These are phyloP conservation scores for Emergomyces orientalis DNA, from an alignment of 2,329 filamentous ascomycete genomes.

Conservation along the genomic window DNA sequence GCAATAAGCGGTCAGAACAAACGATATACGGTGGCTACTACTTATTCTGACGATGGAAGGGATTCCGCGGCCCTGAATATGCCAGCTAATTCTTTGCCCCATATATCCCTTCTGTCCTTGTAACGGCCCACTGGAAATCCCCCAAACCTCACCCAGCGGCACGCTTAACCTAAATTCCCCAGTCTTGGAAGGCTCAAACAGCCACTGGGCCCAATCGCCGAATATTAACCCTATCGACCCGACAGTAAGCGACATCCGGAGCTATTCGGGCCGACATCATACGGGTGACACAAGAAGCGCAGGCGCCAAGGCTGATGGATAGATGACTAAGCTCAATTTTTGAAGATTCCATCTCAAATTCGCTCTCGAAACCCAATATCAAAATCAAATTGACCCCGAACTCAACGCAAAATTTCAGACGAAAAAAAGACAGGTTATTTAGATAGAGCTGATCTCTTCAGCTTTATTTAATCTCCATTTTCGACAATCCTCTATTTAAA, in stretches of 20 bases:
- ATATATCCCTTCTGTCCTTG: not conserved
- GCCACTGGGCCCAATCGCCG: not conserved
- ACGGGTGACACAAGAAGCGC: too few relatives aligned
- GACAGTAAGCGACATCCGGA: not conserved
- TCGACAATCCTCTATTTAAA: not conserved
- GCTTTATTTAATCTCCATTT: not conserved
- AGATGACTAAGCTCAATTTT: not conserved
- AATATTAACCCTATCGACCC: not conserved
- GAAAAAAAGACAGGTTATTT: not conserved
- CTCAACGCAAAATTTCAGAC: not conserved
- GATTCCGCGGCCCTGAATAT: too few relatives aligned
- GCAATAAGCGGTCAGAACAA: not conserved
- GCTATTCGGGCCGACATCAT: not conserved
- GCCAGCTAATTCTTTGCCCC: not conserved
- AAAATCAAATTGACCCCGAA: not conserved
- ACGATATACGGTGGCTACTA: not conserved
- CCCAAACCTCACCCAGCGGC: not conserved
- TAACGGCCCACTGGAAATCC: not conserved
- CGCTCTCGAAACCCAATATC: not conserved
- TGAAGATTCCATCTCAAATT: not conserved
- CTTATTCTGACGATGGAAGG: not conserved
- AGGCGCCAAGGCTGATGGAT: too few relatives aligned
- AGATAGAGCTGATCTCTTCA: constrained; percentile 2
- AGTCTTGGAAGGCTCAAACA: not conserved
- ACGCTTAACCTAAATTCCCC: not conserved